Percentiles rank a stretch among this genome's conserved stretches.
Evolutionary conservation across 495 filamentous ascomycete genomes (phyloP).

Genomic region (Aspergillus cavernicola): DNA sequence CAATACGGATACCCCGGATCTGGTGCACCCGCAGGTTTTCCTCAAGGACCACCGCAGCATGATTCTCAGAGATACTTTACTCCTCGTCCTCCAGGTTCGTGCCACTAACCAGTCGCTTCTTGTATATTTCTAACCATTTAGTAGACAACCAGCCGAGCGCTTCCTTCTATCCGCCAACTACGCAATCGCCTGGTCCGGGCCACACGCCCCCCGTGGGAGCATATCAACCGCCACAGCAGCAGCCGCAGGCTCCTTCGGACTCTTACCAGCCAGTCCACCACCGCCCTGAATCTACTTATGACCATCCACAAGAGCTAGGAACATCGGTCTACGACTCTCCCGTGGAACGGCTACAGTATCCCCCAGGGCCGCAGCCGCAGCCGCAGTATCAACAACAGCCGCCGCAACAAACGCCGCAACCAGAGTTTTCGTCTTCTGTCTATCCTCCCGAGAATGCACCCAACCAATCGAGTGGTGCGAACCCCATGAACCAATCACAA

Average conservation of each 20-base stretch:
- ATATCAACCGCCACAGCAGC: slow-evolving; percentile 21
- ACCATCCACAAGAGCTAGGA: slow-evolving; percentile 77
- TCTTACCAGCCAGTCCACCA: slow-evolving; percentile 43
- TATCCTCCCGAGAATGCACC: slow-evolving; percentile 57
- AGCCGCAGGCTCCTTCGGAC: slow-evolving; percentile 37
- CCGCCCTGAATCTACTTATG: slow-evolving; percentile 69
- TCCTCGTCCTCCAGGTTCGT: slow-evolving; percentile 51
- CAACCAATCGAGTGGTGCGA: slow-evolving; percentile 26
- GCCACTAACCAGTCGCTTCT: neutral
- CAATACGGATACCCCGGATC: slow-evolving; percentile 59
- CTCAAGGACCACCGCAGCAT: slow-evolving; percentile 45
- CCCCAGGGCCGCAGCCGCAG: slow-evolving; percentile 39
- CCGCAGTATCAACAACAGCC: slow-evolving; percentile 40
- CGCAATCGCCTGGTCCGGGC: slow-evolving; percentile 45
- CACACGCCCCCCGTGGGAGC: slow-evolving; percentile 34
- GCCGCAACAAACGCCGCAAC: slow-evolving; percentile 28
- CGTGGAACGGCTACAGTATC: slow-evolving; percentile 53
- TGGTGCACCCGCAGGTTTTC: slow-evolving; percentile 47
- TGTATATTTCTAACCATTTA: slow-evolving; percentile 11
- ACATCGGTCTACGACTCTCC: slow-evolving; percentile 84
- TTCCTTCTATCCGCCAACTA: slow-evolving; percentile 38
- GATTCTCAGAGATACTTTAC: slow-evolving; percentile 71
- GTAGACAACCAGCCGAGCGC: slow-evolving; percentile 31
- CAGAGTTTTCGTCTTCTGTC: slow-evolving; percentile 55
- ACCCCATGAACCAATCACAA: slow-evolving; percentile 36